Base-by-base conservation (phyloP, 2,329 filamentous ascomycete genomes). In the Juglanconis juglandina region DNA sequence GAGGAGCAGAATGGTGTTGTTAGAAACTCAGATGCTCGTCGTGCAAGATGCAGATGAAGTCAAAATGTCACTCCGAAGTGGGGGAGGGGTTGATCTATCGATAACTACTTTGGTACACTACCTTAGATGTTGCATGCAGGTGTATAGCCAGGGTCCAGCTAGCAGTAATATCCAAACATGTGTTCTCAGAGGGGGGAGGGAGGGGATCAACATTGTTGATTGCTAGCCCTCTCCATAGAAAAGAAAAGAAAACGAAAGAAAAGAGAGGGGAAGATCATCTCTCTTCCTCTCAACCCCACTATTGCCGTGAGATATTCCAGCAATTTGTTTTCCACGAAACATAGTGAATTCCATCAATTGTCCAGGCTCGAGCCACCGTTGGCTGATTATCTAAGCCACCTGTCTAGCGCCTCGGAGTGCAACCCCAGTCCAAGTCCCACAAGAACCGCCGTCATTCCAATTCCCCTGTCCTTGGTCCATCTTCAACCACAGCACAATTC, bases 401-500 rank as follows among this genome's bases (percentile, higher is more conserved):
- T 17, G 2, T 35, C 24, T 24, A 24, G 24, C 24, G 24, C 24
- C 24, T 24, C 24, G 24, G 24, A 24, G 24, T 24, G 24, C 6
- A 13, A 42, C 37, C 37, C 37, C 37, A 39, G 37, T 39, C 53
- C 13, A 17, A 30, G 53, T 17, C 53, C 53, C 53, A 56, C 53
- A 56, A 39, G 13, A 24, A 30, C 53, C 53, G 53, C 49, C 53
- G 49, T 56, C 42, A 48, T 35, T 48, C 49, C 34, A 37, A 35
- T 48, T 11, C 53, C 55, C 55, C 49, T 57, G 46, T 50, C 41
- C 55, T 37, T 42, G 35, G 53, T 39, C 44, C 35, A n/a, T 42
- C 53, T 46, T 48, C 42, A 49, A 11, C 32, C 53, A 37, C 9
- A 54, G 41, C 53, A 55, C 53, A 55, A 37, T 54, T 47, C 54